Evolutionary conservation across 192 early-diverging fungal species (phyloP).

Genomic region (Rhizophlyctis rosea): DNA sequence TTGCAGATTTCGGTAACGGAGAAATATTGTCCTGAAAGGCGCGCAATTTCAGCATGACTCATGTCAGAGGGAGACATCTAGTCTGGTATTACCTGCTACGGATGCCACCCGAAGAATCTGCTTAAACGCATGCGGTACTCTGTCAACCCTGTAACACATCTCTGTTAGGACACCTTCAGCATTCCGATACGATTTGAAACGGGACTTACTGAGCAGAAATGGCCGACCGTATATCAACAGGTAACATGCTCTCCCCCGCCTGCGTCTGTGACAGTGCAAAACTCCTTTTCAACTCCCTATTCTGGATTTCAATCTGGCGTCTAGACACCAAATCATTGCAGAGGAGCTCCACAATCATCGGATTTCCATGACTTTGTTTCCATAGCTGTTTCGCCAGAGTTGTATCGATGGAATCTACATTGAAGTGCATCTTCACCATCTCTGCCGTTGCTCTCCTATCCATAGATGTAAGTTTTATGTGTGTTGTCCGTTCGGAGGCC

Average conservation of each 20-base stretch:
- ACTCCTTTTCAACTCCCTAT: not conserved
- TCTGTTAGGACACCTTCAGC: too few relatives aligned
- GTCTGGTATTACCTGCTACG: not conserved
- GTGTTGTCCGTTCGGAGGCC: not conserved
- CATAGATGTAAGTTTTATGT: not conserved
- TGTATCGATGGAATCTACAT: not conserved
- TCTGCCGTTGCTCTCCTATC: not conserved
- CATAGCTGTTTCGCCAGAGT: not conserved
- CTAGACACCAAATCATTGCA: not conserved
- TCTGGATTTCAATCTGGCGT: not conserved
- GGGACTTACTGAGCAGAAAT: not conserved
- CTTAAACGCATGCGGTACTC: not conserved
- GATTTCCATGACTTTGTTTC: not conserved
- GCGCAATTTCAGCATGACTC: not conserved
- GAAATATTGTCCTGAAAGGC: not conserved
- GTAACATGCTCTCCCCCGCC: not conserved
- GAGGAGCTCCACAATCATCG: not conserved
- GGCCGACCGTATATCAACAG: not conserved
- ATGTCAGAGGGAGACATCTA: not conserved
- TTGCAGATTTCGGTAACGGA: not conserved
- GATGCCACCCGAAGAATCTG: not conserved
- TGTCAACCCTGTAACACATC: not conserved
- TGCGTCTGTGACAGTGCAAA: not conserved
- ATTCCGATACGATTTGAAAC: too few relatives aligned
- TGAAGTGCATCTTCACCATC: not conserved